A percentile compares a stretch with the other conserved stretches of the same genome.
phyloP scores from a whole-genome alignment of 179 eudicot species.

The Corrigiola litoralis region DNA sequence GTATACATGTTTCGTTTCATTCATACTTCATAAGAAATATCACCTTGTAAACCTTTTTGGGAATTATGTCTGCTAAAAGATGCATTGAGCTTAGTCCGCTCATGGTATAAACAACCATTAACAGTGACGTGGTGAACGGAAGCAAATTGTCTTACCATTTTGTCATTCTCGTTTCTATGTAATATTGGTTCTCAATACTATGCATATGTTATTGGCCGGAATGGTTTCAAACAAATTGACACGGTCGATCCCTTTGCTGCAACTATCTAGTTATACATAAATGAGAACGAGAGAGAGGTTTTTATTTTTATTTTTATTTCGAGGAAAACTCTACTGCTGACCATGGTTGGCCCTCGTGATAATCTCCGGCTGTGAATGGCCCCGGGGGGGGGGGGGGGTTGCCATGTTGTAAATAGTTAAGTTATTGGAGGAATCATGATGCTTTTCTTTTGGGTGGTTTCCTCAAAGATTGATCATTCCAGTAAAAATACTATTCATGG shows the following conservation, averaged over 20 bases:
- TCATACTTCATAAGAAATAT: neutral
- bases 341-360: too few relatives aligned
- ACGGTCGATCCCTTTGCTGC: neutral
- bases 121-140: neutral
- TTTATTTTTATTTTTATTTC: too few relatives aligned
- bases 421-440: neutral
- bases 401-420: neutral
- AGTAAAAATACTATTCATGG: neutral
- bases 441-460: neutral
- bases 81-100: neutral
- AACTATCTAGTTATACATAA: neutral
- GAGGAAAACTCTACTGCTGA: too few relatives aligned
- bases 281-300: neutral
- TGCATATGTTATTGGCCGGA: neutral
- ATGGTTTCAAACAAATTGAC: neutral
- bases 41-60: neutral
- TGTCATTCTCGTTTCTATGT: too few relatives aligned
- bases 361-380: too few relatives aligned
- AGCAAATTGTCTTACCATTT: neutral
- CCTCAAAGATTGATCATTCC: neutral
- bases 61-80: neutral
- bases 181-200: neutral
- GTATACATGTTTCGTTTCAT: constrained; percentile 29
- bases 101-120: neutral
- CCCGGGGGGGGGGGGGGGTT: neutral